These are phyloP conservation scores for Penicillium sp. DNA, from an alignment of 2,329 filamentous ascomycete species.

Conservation along the genomic window DNA sequence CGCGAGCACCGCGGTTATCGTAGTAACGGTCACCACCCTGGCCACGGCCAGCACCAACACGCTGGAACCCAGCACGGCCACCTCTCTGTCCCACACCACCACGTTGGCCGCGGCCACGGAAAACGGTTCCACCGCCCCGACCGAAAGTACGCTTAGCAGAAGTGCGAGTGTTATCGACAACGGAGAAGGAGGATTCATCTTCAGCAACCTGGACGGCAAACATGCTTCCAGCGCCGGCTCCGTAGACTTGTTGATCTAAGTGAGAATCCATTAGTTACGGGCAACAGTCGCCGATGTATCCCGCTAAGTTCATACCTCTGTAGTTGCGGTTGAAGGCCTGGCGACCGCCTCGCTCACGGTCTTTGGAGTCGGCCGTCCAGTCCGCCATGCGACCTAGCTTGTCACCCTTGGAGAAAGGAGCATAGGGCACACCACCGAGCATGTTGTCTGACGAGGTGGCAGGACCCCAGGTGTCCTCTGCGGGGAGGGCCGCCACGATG, in stretches of 20 bases:
- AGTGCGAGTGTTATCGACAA: constrained; percentile 93
- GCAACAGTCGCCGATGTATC: neutral
- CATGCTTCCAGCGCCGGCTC: constrained; percentile 80
- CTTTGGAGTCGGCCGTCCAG: constrained; percentile 91
- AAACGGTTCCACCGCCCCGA: constrained; percentile 86
- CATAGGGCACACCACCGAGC: constrained; percentile 93
- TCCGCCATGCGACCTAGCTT: constrained; percentile 99
- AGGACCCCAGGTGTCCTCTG: constrained; percentile 86
- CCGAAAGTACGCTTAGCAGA: constrained; percentile 81
- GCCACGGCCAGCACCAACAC: constrained; percentile 70
- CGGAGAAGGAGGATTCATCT: constrained; percentile 96
- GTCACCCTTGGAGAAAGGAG: constrained; percentile 97
- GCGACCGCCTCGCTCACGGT: constrained; percentile 72
- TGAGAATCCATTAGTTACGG: neutral
- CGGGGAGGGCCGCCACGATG: constrained; percentile 73
- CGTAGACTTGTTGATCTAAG: constrained; percentile 94
- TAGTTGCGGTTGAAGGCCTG: constrained; percentile 92
- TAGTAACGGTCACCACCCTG: constrained; percentile 70
- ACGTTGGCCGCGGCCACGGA: constrained; percentile 76
- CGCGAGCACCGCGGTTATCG: constrained; percentile 72
- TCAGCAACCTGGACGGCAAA: constrained; percentile 92
- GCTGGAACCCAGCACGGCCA: constrained; percentile 73
- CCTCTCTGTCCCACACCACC: constrained; percentile 74
- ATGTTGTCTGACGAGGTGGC: constrained; percentile 81
- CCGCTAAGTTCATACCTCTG: constrained; percentile 66